Conservation (phyloP, 176 grass and related monocot species). For the Eragrostis nindensis region DNA sequence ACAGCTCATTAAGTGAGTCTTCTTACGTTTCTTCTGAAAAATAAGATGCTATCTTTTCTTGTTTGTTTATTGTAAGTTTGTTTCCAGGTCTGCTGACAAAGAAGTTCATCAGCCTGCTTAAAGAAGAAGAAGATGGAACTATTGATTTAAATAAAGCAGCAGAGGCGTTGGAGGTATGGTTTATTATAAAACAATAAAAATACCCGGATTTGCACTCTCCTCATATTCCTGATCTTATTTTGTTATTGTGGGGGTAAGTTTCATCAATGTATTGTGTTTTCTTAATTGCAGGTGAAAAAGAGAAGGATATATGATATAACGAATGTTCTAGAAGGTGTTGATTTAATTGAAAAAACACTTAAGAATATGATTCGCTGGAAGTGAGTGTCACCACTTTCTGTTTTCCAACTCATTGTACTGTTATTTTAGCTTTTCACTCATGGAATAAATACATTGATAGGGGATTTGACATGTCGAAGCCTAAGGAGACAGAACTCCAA, state of each 20-base stretch:
- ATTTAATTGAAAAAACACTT: constrained; percentile 84
- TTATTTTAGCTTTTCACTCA: constrained; percentile 35
- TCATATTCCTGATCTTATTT: constrained; percentile 13
- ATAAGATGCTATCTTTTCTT: not conserved
- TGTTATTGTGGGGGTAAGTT: not conserved
- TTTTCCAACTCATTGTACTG: constrained; percentile 13
- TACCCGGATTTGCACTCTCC: constrained; percentile 10
- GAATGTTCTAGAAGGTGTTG: constrained; percentile 97
- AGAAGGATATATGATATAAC: constrained; percentile 99
- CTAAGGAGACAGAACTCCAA: constrained; percentile 74
- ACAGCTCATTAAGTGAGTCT: constrained; percentile 81
- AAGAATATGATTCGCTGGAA: constrained; percentile 95
- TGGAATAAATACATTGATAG: constrained; percentile 57
- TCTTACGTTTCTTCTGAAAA: not conserved
- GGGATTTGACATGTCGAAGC: constrained; percentile 78
- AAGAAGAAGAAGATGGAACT: constrained; percentile 81
- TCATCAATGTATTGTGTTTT: constrained; percentile 33
- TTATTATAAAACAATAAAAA: constrained; percentile 9
- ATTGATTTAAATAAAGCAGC: constrained; percentile 98
- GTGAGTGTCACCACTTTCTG: constrained; percentile 56
- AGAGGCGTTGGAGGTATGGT: constrained; percentile 70
- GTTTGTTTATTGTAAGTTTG: constrained; percentile 34
- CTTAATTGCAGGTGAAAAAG: constrained; percentile 81
- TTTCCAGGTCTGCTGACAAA: constrained; percentile 85
- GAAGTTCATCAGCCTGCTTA: constrained; percentile 85